phyloP scores from a whole-genome alignment of 441 rosid species.

The Jatropha multifida region DNA sequence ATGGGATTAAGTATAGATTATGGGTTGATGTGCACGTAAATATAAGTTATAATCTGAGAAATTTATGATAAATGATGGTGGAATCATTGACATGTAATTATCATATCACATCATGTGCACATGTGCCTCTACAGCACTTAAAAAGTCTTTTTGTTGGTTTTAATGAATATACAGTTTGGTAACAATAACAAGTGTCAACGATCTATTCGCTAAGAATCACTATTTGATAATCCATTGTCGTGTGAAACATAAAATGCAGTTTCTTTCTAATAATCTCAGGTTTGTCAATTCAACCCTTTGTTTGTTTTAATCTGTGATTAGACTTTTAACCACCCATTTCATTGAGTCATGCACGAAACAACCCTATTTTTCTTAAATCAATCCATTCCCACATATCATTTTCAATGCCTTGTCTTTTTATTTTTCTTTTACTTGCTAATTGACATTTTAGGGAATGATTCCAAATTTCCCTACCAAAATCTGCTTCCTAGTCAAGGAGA shows the following conservation, averaged over 20 bases:
- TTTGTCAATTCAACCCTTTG: slow-evolving; percentile 12
- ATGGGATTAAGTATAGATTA: too few species aligned
- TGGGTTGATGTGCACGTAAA: too few species aligned
- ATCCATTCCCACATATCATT: not conserved
- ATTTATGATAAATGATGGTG: too few species aligned
- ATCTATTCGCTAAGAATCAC: slow-evolving; percentile 4
- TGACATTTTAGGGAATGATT: slow-evolving; percentile 17
- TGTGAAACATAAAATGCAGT: slow-evolving; percentile 24
- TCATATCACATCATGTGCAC: not conserved
- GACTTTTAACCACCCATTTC: slow-evolving; percentile 31
- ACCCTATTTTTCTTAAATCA: not conserved
- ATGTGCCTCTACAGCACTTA: not conserved
- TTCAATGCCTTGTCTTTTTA: not conserved
- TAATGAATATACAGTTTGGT: not conserved
- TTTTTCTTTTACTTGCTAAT: not conserved
- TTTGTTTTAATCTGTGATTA: slow-evolving; percentile 19
- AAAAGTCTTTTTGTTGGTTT: not conserved
- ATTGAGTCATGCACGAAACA: slow-evolving; percentile 34
- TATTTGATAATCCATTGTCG: slow-evolving; percentile 27
- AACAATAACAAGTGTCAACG: slow-evolving; percentile 13
- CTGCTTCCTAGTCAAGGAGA: slow-evolving; percentile 19
- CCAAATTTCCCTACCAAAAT: slow-evolving; percentile 16
- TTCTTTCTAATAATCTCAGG: not conserved
- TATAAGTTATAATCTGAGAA: too few species aligned
- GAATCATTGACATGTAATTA: not conserved